Conservation (phyloP, 805 yeast species). For the Candida mattraensis region DNA sequence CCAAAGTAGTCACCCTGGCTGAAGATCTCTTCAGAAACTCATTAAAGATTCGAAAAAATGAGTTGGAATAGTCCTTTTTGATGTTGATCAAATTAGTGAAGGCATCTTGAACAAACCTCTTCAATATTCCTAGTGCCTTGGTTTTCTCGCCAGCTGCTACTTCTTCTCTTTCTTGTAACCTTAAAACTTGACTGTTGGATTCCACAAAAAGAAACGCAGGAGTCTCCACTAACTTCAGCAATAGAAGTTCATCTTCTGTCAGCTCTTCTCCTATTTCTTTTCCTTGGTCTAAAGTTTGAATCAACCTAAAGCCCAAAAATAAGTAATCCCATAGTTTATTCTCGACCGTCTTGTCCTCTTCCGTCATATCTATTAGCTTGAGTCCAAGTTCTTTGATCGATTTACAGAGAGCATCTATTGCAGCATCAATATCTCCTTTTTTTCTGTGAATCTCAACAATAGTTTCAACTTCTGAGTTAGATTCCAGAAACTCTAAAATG, state of each 20-base stretch:
- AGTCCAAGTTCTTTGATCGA: conserved; percentile 17
- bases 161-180: conserved; percentile 3
- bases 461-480: conserved; percentile 30
- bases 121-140: conserved; percentile 33
- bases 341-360: conserved; percentile 22
- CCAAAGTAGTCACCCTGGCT: conserved; percentile 49
- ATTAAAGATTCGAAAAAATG: conserved; percentile 57
- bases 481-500: conserved; percentile 25
- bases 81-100: conserved; percentile 41
- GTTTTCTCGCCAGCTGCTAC: neutral
- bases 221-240: conserved; percentile 41
- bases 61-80: conserved; percentile 28
- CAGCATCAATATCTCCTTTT: conserved; percentile 28
- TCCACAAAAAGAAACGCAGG: conserved; percentile 36
- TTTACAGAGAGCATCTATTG: conserved; percentile 30
- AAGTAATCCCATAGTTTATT: conserved; percentile 37
- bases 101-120: conserved; percentile 41
- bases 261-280: conserved; percentile 18
- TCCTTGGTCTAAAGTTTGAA: conserved; percentile 27
- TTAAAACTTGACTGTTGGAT: conserved; percentile 21
- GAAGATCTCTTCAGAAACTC: conserved; percentile 51
- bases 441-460: conserved; percentile 34
- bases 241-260: conserved; percentile 36
- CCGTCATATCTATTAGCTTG: conserved; percentile 21
- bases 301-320: conserved; percentile 34